Conservation (phyloP, 345 rosid genomes). For the Bruguiera gymnorhiza region DNA sequence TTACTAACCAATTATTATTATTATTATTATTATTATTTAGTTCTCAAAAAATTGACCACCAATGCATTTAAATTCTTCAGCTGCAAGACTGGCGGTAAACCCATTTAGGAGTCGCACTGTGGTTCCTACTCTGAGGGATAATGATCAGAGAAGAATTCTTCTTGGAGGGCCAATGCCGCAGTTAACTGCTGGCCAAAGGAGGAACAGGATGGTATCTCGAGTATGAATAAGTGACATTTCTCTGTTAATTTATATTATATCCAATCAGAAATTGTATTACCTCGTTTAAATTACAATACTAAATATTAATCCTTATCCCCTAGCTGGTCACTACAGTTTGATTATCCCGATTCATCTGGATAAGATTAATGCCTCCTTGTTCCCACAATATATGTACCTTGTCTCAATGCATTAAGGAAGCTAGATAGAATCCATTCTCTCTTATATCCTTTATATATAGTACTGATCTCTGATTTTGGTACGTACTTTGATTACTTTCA, state of each 20-base stretch:
- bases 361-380: background rate
- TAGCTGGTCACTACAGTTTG: background rate
- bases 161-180: background rate
- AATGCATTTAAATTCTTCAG: background rate
- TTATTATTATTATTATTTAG: too few relatives aligned
- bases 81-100: conserved; percentile 10
- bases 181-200: conserved; percentile 14
- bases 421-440: too few relatives aligned
- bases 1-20: too few relatives aligned
- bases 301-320: background rate
- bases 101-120: conserved; percentile 1
- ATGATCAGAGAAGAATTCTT: conserved; percentile 1
- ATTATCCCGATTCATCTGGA: background rate
- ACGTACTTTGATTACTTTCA: too few relatives aligned
- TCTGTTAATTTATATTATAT: too few relatives aligned
- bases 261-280: too few relatives aligned
- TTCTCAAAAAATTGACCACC: background rate
- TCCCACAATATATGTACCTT: background rate
- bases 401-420: background rate
- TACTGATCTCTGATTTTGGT: too few relatives aligned
- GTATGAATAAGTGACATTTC: conserved; percentile 15
- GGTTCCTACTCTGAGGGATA: conserved; percentile 10
- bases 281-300: too few relatives aligned
- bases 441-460: too few relatives aligned
- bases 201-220: conserved; percentile 16